These are phyloP conservation scores for Pestalotiopsis sp. DNA, from an alignment of 2,329 filamentous ascomycete species.

Conservation along the genomic window DNA sequence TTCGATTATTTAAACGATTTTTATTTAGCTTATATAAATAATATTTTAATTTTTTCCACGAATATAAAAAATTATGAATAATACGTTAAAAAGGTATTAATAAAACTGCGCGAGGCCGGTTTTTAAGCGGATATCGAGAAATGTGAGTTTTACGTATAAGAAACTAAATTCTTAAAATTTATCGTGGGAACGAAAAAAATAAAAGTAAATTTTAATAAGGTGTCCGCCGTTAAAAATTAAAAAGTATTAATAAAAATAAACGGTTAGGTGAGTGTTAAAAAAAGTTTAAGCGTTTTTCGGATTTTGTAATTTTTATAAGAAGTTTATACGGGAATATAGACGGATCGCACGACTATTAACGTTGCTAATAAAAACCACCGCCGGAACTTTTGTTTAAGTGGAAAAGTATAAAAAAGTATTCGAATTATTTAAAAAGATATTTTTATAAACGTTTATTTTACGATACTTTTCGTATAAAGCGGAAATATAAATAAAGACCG, in stretches of 20 bases:
- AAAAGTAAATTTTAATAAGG: neutral
- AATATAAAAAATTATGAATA: neutral
- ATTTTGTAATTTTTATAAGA: conserved; percentile 13
- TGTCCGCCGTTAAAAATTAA: conserved; percentile 5
- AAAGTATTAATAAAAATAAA: neutral
- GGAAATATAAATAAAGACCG: neutral
- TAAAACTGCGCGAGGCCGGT: neutral
- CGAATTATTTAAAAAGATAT: neutral
- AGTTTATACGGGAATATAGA: conserved; percentile 9
- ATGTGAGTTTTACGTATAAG: neutral
- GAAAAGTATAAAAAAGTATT: neutral
- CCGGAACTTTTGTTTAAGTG: neutral
- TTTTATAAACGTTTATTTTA: neutral
- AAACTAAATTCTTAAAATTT: neutral
- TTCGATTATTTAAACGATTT: conserved; percentile 12
- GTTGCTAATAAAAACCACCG: neutral
- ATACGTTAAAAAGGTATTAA: conserved; percentile 1
- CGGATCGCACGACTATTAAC: conserved; percentile 7
- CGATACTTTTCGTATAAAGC: neutral
- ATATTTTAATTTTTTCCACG: conserved; percentile 12
- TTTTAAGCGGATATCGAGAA: neutral
- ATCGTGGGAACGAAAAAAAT: neutral
- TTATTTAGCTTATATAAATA: conserved; percentile 14
- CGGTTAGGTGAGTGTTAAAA: neutral
- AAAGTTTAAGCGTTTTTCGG: conserved; percentile 4